Conservation (phyloP, 2,329 filamentous ascomycete species). For the Xylogone sp. region DNA sequence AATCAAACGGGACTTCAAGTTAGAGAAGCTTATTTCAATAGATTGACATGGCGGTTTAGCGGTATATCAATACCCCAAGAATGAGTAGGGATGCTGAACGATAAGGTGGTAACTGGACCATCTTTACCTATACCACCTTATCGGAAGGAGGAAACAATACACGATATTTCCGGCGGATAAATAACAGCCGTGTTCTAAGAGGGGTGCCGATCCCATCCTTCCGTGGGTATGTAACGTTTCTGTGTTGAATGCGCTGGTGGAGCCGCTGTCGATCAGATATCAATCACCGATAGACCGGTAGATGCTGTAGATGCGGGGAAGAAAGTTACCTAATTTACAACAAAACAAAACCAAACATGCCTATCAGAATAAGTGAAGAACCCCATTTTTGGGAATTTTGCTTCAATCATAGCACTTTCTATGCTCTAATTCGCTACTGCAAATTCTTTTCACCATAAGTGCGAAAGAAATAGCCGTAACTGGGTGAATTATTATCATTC, state of each 20-base stretch:
- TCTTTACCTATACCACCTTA: not conserved
- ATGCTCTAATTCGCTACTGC: too few relatives aligned
- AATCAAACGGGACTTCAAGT: not conserved
- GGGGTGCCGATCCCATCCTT: not conserved
- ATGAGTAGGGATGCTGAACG: not conserved
- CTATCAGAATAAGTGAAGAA: not conserved
- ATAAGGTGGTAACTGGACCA: not conserved
- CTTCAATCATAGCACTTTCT: too few relatives aligned
- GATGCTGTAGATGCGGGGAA: not conserved
- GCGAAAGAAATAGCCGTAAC: too few relatives aligned
- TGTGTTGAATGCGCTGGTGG: not conserved
- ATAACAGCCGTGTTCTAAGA: not conserved
- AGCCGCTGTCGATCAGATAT: not conserved
- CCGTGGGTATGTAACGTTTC: not conserved
- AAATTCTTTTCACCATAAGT: too few relatives aligned
- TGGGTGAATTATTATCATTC: too few relatives aligned
- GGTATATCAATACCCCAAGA: not conserved
- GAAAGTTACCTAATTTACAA: not conserved
- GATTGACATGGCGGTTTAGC: not conserved
- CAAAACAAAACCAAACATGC: not conserved
- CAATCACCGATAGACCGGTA: not conserved
- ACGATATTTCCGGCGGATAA: not conserved
- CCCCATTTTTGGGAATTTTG: too few relatives aligned
- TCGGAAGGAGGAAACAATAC: too few relatives aligned
- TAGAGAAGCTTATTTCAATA: not conserved